Base-by-base conservation (phyloP, 495 filamentous ascomycete genomes). In the Penicillium roqueforti region DNA sequence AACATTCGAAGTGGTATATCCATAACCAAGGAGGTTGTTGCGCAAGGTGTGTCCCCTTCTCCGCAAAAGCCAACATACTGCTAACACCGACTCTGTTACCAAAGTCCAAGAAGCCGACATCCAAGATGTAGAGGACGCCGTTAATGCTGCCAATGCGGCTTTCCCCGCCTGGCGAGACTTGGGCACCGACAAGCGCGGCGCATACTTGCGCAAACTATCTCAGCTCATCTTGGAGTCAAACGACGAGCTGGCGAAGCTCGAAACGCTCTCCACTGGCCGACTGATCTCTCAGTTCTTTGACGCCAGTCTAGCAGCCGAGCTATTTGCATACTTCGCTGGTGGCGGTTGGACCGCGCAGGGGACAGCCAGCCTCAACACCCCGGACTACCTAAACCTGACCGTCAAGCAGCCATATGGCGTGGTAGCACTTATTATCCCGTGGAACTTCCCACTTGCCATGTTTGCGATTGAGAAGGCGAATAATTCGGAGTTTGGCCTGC, bases 401-500 rank as follows among this genome's bases (percentile, higher is more conserved):
- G 46, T 68, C 11, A 69, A 62, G 28, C 63, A 75, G 47, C 69
- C 66, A 0, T 72, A 64, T 26, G 69, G 68, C 1, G 69, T 71
- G 1, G 65, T 57, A 6, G 71, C 58, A 3, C 36, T 60, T 28
- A 76, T 76, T 25, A 69, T 68, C 14, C 62, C 73, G 2, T 71
- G 70, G 71, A 74, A 76, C 31, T 59, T 63, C 8, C 68, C 73
- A 0, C 45, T 74, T 13, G 7, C 48, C 2, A 62, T 61, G 29
- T 66, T 69, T 18, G 57, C 86, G 0, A 72, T 96, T 44, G 70
- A 76, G 48, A 80, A 87, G 64, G 92, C 91, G 9, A 97, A 96
- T 63, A 79, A 87, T 63, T 88, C 82, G 6, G 89, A 85, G 1
- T 95, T 92, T 60, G 92, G 92, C 0, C 80, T 97, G 11, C 90